Base-by-base conservation (phyloP, 495 filamentous ascomycete species). In the Neurospora discreta region DNA sequence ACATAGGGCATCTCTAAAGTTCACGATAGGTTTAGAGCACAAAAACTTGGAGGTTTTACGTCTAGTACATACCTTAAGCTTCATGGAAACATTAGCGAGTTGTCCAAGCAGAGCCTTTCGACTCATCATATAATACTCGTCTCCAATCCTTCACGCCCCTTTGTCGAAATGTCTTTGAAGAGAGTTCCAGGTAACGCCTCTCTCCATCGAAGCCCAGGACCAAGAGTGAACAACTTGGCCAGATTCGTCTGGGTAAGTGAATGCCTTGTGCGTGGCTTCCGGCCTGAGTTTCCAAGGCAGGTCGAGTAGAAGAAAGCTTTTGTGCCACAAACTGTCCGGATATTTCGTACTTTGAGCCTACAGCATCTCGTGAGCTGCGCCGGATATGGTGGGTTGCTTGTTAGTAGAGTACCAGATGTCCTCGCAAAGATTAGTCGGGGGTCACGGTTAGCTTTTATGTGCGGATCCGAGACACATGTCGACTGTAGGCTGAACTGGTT, bases 241-340 rank as follows among this genome's bases (percentile, higher is more conserved):
- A 36, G 15, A 0, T 33, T 65, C 52, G 2, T 65, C 52, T 36
- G 52, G 26, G 52, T 65, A 65, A 16, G 52, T 33, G 13, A 76
- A 15, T 9, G 52, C 52, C 52, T 65, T 65, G 26, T 33, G 52
- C 13, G 52, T 65, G 6, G 52, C 52, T 33, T 26, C 26, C 15
- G 52, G 52, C 26, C 33, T 33, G 3, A 65, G 26, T 65, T 65
- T 26, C 26, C 15, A 33, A 36, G 33, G 52, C 1, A 65, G 15
- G 15, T 65, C 26, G 6, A 65, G 52, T 1, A 33, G 52, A 30
- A 65, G 52, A 30, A 65, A 15, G 26, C 52, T 33, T 65, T 65
- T 26, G 18, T 33, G 23, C 70, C 84, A 86, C 1, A 68, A n/a
- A 3, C 73, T 72, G 83, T 89, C 72, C 84, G 85, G 39, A 80